phyloP scores from a whole-genome alignment of 495 filamentous ascomycete species.

The Podospora pseudoanserina region DNA sequence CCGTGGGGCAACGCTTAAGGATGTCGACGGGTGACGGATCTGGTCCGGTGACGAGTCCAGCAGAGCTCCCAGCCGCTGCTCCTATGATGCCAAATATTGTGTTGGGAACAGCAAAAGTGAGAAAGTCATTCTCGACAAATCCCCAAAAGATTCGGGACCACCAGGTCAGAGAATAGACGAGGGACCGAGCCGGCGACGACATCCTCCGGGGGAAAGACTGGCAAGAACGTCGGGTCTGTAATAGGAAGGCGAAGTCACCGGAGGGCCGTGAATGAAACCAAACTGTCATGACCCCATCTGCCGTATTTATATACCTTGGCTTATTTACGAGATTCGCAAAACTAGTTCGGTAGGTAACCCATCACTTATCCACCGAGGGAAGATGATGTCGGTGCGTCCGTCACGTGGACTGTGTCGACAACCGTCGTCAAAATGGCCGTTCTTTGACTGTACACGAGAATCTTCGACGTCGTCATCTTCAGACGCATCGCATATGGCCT shows the following conservation, averaged over 20 bases:
- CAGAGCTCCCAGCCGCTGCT: slow-evolving; percentile 18
- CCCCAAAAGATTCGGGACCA: background rate
- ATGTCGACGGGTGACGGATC: background rate
- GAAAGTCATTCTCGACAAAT: slow-evolving; percentile 26
- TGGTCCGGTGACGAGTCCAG: slow-evolving; percentile 10
- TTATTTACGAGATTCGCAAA: too few species aligned
- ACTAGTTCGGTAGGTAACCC: too few species aligned
- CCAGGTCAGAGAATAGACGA: too few species aligned
- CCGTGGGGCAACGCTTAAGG: background rate
- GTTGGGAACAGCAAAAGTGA: slow-evolving; percentile 18
- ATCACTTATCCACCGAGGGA: too few species aligned
- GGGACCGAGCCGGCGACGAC: too few species aligned
- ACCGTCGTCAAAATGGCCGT: background rate
- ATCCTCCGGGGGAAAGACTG: too few species aligned
- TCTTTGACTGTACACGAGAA: background rate
- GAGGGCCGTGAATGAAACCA: too few species aligned
- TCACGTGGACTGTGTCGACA: background rate
- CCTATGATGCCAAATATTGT: slow-evolving; percentile 26
- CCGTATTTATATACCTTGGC: too few species aligned
- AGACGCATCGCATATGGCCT: background rate
- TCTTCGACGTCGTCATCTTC: background rate
- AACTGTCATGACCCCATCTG: too few species aligned
- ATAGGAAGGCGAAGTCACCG: too few species aligned
- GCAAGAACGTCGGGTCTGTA: too few species aligned
- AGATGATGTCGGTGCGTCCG: background rate